Evolutionary conservation across 2,329 filamentous ascomycete species (phyloP), one percentile per base, ranked within the genome.

Genomic region (Calonectria crousiana): DNA sequence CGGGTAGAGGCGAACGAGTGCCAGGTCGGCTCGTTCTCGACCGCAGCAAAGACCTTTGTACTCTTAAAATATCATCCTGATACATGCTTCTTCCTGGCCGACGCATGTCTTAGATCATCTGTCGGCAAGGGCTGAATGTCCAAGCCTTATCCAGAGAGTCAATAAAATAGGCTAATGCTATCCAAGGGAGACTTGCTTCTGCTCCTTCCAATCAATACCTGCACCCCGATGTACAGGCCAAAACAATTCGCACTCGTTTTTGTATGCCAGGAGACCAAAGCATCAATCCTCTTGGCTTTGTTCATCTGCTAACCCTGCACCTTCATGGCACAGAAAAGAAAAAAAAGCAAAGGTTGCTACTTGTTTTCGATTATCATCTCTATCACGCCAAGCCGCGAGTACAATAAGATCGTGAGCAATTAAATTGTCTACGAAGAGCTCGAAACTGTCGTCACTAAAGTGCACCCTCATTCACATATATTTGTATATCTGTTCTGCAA

Each of bases 101-200:
- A 38, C 65, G 69, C 69, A 71, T 71, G 69, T 71, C 60, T 67
- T 66, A 71, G 60, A 71, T 71, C 60, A 38, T 32, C 34, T 64
- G n/a, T 23, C 38, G 28, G 30, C 34, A 34, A 34, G 20, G 47
- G 52, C 67, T 60, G 67, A 69, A 49, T n/a, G 38, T 28, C 60
- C 26, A 65, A 49, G 60, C 38, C 56, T 26, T 62, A 41, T 62
- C 56, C 56, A 62, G 10, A 41, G 56, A 62, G 36, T 41, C 36
- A 41, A 38, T 56, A 28, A 53, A 34, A 23, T 62, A 70, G 23
- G 32, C 49, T 69, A 62, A 62, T 62, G 34, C 36, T 62, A 36
- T 62, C 60, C 3, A 65, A 65, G 16, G 38, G 41, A 47, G 41
- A 49, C 38, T 65, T 65, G 41, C 41, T 65, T 65, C 41, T 65